Evolutionary conservation across 129 eudicot species (phyloP).

Genomic region (Calendula officinalis): DNA sequence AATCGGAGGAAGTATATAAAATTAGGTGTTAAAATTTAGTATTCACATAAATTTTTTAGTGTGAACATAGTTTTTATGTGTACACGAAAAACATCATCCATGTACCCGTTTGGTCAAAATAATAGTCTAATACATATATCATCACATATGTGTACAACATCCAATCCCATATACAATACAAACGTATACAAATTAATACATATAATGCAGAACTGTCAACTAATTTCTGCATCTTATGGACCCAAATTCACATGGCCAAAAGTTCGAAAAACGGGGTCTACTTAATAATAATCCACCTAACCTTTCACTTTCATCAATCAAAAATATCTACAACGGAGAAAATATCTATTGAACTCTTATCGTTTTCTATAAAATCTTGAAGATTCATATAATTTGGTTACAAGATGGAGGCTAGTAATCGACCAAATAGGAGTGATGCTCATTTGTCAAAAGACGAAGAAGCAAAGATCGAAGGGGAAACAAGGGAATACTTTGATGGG

Average conservation of each 20-base stretch:
- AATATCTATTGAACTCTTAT: slow-evolving; percentile 17
- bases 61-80: too few species aligned
- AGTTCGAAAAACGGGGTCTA: slow-evolving; percentile 19
- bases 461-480: slow-evolving; percentile 58
- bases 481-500: slow-evolving; percentile 60
- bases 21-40: too few species aligned
- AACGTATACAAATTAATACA: background rate
- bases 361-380: slow-evolving; percentile 23
- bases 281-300: slow-evolving; percentile 7
- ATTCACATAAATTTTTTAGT: too few species aligned
- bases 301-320: slow-evolving; percentile 30
- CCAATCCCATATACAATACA: background rate
- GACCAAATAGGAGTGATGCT: slow-evolving; percentile 82
- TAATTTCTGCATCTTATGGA: slow-evolving; percentile 16
- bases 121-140: too few species aligned
- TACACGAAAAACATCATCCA: too few species aligned
- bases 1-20: too few species aligned
- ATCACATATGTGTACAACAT: too few species aligned
- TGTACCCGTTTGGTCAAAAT: too few species aligned
- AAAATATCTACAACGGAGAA: slow-evolving; percentile 31
- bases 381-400: background rate
- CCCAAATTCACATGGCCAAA: slow-evolving; percentile 37
- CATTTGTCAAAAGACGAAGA: slow-evolving; percentile 73
- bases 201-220: slow-evolving; percentile 3
- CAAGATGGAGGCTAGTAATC: slow-evolving; percentile 46